Base-by-base conservation (phyloP, 2,329 filamentous ascomycete species). In the Aspergillaceae sp. region DNA sequence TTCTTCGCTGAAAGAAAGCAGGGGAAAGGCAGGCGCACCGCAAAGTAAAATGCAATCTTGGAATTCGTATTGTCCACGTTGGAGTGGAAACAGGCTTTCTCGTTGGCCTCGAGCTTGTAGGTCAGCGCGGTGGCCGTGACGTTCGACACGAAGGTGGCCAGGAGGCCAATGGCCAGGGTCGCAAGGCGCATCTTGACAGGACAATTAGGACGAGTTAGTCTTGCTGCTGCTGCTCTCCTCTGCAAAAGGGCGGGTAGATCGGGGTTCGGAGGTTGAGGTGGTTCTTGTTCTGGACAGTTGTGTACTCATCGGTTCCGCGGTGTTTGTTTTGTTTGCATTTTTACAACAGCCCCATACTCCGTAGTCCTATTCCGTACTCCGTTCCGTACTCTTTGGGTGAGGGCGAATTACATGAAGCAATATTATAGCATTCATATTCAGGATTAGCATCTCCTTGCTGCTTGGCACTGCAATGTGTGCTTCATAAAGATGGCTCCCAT, bases 21-120 rank as follows among this genome's bases (percentile, higher is more conserved):
- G 29, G 7, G 4, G 5, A 4, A 38, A 5, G n/a, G 40, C 4
- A 29, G 10, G 28, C 84, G 56, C 74, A 98, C 92, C 50, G 92
- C 94, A 72, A 98, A 98, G 75, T 98, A 98, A 66, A 98, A 98
- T 42, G 92, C 90, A 56, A 98, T 77, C 79, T 98, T 98, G 60
- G 86, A 81, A 58, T 84, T 84, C 65, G 80, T 78, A 65, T 86
- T 80, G 54, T 89, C 82, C 46, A 91, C 84, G 56, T 81, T 74
- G 47, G 87, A 80, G 68, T 86, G 96, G 80, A 98, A 98, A 75
- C 92, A 98, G 50, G 92, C 88, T 71, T 87, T 89, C 76, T 97
- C 92, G 73, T 94, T 87, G 43, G 92, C 86, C 44, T 77, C 73
- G 41, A 98, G 77, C 71, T 90, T 87, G 76, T 96, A 98, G 41